phyloP scores from a whole-genome alignment of 129 eudicot genomes.

The Centaurea solstitialis region DNA sequence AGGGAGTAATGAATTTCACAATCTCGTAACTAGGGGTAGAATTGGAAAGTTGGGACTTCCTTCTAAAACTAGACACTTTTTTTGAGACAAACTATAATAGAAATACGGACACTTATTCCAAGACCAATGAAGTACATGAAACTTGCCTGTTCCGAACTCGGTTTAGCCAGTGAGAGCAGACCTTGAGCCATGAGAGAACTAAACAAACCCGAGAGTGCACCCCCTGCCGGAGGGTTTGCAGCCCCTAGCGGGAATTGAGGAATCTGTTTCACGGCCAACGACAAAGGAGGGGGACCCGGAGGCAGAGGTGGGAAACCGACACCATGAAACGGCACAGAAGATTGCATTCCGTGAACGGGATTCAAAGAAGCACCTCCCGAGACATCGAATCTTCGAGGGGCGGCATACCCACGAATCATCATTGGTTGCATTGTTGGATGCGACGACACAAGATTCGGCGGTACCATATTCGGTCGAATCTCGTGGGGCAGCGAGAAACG shows the following conservation, averaged over 20 bases:
- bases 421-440: constrained; percentile 30
- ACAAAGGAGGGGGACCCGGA: constrained; percentile 48
- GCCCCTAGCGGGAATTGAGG: constrained; percentile 40
- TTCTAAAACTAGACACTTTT: too few species aligned
- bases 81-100: too few species aligned
- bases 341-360: constrained; percentile 41
- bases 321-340: constrained; percentile 44
- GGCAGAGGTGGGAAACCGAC: constrained; percentile 49
- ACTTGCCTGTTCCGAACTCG: constrained; percentile 58
- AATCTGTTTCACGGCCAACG: not conserved
- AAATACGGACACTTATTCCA: too few species aligned
- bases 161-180: constrained; percentile 57
- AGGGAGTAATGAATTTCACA: not conserved
- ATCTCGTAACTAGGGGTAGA: not conserved
- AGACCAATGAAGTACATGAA: not conserved
- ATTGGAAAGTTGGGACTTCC: too few species aligned
- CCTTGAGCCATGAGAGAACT: constrained; percentile 85
- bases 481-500: constrained; percentile 27
- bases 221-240: constrained; percentile 47
- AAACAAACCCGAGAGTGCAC: constrained; percentile 60
- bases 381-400: constrained; percentile 45
- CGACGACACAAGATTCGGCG: constrained; percentile 38
- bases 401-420: constrained; percentile 42
- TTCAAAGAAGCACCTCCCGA: constrained; percentile 22
- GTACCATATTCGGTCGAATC: constrained; percentile 35